Percentiles rank a stretch among this genome's conserved stretches.
These are phyloP conservation scores for Arxiozyma heterogenica DNA, from an alignment of 1,139 yeast species.

Conservation along the genomic window DNA sequence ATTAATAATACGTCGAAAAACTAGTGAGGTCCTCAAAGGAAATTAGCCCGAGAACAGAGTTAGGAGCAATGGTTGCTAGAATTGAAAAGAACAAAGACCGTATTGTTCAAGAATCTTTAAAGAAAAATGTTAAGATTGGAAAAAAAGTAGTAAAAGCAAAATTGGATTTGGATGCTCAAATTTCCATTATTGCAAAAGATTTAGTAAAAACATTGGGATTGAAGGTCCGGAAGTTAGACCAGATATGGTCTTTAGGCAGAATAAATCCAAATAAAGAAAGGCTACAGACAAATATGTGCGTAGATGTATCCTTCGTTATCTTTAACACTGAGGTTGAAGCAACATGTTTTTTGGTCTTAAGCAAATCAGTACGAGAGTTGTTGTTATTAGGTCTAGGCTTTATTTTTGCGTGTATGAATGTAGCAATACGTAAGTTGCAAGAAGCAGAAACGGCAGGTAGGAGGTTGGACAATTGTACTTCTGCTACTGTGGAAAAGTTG, in stretches of 20 bases:
- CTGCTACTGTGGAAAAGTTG: too few species aligned
- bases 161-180: neutral
- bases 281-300: too few species aligned
- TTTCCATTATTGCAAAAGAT: neutral
- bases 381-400: too few species aligned
- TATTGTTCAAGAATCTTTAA: neutral
- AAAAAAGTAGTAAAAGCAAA: neutral
- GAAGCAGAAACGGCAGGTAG: too few species aligned
- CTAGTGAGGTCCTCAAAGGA: neutral
- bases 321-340: too few species aligned
- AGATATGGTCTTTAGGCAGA: neutral
- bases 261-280: too few species aligned
- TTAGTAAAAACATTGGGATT: neutral
- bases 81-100: neutral
- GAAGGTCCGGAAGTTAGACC: neutral
- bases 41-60: neutral
- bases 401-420: too few species aligned
- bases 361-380: too few species aligned
- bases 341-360: too few species aligned
- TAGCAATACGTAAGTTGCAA: too few species aligned
- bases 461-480: too few species aligned
- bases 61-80: neutral
- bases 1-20: neutral
- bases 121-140: neutral
- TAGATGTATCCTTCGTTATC: too few species aligned